Evolutionary conservation across 148 eudicot species (phyloP).

Genomic region (Camellia granthamiana): DNA sequence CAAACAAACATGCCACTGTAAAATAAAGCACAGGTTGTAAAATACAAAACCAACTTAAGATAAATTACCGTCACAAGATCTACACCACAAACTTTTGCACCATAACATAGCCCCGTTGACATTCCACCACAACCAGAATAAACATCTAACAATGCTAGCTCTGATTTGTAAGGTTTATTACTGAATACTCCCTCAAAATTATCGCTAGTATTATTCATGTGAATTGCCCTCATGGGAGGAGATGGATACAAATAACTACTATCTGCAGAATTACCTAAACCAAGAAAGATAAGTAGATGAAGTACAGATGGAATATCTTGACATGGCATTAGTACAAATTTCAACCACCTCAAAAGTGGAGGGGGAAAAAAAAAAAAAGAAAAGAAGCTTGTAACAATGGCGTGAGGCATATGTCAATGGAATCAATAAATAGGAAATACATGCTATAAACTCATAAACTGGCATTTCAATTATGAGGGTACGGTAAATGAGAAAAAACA

Average conservation of each 20-base stretch:
- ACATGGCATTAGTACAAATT: neutral
- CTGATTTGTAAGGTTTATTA: constrained; percentile 23
- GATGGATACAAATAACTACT: constrained; percentile 27
- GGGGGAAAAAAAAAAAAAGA: too few species aligned
- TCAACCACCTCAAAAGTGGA: neutral
- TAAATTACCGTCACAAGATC: constrained; percentile 38
- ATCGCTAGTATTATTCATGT: constrained; percentile 20
- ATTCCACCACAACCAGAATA: constrained; percentile 61
- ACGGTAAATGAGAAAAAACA: too few species aligned
- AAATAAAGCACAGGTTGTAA: neutral
- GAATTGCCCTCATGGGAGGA: constrained; percentile 22
- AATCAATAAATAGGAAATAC: too few species aligned
- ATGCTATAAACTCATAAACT: too few species aligned
- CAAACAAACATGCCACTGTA: neutral
- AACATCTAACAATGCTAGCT: constrained; percentile 43
- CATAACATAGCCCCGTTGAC: constrained; percentile 55
- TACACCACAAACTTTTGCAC: constrained; percentile 47
- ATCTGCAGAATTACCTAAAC: constrained; percentile 20
- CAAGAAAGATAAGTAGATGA: neutral
- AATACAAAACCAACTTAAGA: neutral
- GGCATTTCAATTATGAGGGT: too few species aligned
- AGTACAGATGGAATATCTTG: neutral
- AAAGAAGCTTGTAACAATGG: neutral
- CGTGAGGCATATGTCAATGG: too few species aligned
- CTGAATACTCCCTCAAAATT: constrained; percentile 23